These are phyloP conservation scores for Neurospora intermedia DNA, from an alignment of 495 filamentous ascomycete species.

Conservation along the genomic window DNA sequence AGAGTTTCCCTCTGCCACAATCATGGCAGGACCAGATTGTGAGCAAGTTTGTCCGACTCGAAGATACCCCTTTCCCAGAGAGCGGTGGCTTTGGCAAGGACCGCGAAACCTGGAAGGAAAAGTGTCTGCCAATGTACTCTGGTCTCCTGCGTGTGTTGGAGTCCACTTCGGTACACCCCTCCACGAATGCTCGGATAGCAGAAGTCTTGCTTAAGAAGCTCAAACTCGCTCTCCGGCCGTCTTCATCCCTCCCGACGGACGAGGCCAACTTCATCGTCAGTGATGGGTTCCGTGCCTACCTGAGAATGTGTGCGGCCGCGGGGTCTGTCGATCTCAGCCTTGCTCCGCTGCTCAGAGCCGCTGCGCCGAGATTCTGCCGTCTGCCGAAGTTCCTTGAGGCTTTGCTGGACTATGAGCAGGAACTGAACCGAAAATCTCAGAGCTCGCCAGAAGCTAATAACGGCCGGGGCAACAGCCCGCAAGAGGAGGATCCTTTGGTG, in stretches of 20 bases:
- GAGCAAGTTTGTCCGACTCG: conserved; percentile 47
- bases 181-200: conserved; percentile 42
- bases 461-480: conserved; percentile 24
- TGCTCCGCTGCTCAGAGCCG: conserved; percentile 46
- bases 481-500: conserved; percentile 44
- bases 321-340: conserved; percentile 42
- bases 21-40: conserved; percentile 61
- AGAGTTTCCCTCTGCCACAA: conserved; percentile 49
- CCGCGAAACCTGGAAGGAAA: conserved; percentile 42
- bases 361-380: conserved; percentile 50
- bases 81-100: conserved; percentile 40
- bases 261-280: conserved; percentile 48
- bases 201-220: conserved; percentile 45
- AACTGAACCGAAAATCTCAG: conserved; percentile 29
- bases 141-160: conserved; percentile 41
- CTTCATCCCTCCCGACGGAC: conserved; percentile 41
- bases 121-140: conserved; percentile 45
- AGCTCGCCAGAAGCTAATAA: conserved; percentile 16
- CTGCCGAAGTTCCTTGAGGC: conserved; percentile 59
- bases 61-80: conserved; percentile 45
- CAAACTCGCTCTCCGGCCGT: conserved; percentile 46
- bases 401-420: conserved; percentile 46
- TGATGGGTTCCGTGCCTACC: conserved; percentile 44
- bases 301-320: conserved; percentile 37
- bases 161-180: conserved; percentile 38